Evolutionary conservation across 139 green algal genomes (phyloP), one percentile per base, ranked within the genome.

Genomic region (Chlorokybus atmophyticus): DNA sequence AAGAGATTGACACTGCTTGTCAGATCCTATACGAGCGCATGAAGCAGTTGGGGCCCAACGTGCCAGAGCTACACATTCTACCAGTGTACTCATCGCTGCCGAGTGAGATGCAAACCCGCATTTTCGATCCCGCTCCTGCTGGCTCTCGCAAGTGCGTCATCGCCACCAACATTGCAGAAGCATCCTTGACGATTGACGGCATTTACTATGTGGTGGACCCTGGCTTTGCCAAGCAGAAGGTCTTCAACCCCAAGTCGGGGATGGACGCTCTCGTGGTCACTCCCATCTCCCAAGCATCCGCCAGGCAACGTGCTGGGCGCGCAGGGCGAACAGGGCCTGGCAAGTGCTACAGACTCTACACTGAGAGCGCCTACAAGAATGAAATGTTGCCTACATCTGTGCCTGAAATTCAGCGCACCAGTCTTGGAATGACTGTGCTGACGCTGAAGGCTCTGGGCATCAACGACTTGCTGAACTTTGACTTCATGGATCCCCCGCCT

Each of bases 401-500:
- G 32, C 72, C 72, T 10, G 72, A 79, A 32, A 79, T 79, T 47
- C 72, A 79, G 55, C 63, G 72, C 29, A 73, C 68, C 10, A 79
- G 78, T 51, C 50, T 79, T 19, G 70, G 64, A 23, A 75, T 61
- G 52, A 71, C 58, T 7, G 55, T 62, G 24, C 61, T 81, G 29
- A 68, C 53, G 25, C 57, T 81, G 47, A 81, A 81, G 53, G 35
- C 35, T 10, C 10, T 44, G 85, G 88, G 90, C 60, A 96, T 98
- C 77, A 95, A 97, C 69, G 87, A 97, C 75, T 77, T 97, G 40
- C 73, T 96, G 40, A 75, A 74, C 41, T 98, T 98, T 68, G 90
- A 96, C 79, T 98, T 98, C 79, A 98, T 98, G 90, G 90, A 97
- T 75, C 86, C 89, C 0, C 90, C 90, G 6, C 84, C 88, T 10